A percentile compares a stretch with the other conserved stretches of the same genome.
Conservation (phyloP, 2,329 filamentous ascomycete genomes). For the Teratosphaeria zuluensis region DNA sequence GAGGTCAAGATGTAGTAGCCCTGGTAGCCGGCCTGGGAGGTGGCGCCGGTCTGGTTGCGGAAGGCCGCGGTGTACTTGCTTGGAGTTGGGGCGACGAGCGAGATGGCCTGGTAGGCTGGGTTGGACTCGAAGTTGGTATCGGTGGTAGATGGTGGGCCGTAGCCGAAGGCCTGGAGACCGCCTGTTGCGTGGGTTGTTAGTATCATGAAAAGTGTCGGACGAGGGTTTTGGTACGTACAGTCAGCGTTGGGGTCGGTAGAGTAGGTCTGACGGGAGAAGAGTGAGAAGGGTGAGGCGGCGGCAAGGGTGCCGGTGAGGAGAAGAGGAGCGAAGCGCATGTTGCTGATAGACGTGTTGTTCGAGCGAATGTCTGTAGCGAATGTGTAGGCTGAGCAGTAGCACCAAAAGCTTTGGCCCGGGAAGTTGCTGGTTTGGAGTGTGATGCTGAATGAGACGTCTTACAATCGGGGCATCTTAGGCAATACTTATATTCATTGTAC, state of each 20-base stretch:
- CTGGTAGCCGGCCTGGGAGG: conserved; percentile 3
- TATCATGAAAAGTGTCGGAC: too few relatives aligned
- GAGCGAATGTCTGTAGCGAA: not conserved
- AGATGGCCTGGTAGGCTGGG: not conserved
- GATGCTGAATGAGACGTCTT: not conserved
- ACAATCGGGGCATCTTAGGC: not conserved
- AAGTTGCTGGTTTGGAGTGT: not conserved
- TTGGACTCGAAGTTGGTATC: not conserved
- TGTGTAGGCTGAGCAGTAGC: not conserved
- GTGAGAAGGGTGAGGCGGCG: not conserved
- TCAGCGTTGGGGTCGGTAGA: not conserved
- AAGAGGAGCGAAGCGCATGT: not conserved
- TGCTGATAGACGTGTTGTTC: not conserved
- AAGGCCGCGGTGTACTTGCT: not conserved
- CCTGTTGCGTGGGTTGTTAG: too few relatives aligned
- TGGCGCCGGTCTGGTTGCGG: not conserved
- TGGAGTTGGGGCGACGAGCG: not conserved
- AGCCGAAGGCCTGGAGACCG: not conserved
- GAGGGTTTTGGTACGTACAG: not conserved
- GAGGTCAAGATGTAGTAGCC: conserved; percentile 8
- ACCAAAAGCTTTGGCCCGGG: not conserved
- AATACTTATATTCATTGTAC: not conserved
- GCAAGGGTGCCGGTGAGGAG: not conserved
- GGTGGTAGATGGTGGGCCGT: too few relatives aligned
- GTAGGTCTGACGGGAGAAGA: not conserved